These are phyloP conservation scores for Collybiopsis luxurians DNA, from an alignment of 768 basidiomycete species.

Conservation along the genomic window DNA sequence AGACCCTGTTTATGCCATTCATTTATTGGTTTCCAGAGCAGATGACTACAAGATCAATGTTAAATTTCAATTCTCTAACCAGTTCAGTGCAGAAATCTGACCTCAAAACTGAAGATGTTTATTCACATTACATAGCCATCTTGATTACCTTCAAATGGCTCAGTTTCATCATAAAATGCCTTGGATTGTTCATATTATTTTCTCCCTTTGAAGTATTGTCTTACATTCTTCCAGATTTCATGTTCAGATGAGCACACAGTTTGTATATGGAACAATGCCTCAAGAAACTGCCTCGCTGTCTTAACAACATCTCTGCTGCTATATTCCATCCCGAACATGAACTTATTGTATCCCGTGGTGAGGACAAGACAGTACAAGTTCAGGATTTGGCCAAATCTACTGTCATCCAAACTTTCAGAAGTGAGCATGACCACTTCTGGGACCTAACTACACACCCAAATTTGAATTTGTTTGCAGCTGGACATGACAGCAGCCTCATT, in stretches of 20 bases:
- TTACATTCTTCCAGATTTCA: conserved; percentile 56
- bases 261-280: conserved; percentile 99
- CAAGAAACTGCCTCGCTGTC: conserved; percentile 95
- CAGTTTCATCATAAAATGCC: conserved; percentile 99
- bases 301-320: conserved; percentile 95
- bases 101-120: conserved; percentile 88
- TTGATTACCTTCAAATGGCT: conserved; percentile 97
- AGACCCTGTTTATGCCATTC: conserved; percentile 96
- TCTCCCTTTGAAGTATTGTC: conserved; percentile 16
- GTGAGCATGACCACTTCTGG: conserved; percentile 99
- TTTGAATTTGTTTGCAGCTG: conserved; percentile 96
- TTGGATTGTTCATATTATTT: conserved; percentile 97
- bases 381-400: conserved; percentile 97
- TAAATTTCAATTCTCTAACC: no score
- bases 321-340: conserved; percentile 99
- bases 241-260: conserved; percentile 98
- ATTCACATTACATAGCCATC: conserved; percentile 88
- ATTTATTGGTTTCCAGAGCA: conserved; percentile 89
- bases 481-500: conserved; percentile 96
- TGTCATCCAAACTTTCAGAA: conserved; percentile 94
- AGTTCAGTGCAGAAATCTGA: conserved; percentile 66
- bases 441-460: conserved; percentile 94
- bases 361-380: conserved; percentile 99
- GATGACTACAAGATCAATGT: conserved; percentile 99
- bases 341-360: conserved; percentile 93